Percentiles rank a stretch among this genome's conserved stretches.
Evolutionary conservation across 306 rosid genomes (phyloP).

Genomic region (Canavalia ensiformis): DNA sequence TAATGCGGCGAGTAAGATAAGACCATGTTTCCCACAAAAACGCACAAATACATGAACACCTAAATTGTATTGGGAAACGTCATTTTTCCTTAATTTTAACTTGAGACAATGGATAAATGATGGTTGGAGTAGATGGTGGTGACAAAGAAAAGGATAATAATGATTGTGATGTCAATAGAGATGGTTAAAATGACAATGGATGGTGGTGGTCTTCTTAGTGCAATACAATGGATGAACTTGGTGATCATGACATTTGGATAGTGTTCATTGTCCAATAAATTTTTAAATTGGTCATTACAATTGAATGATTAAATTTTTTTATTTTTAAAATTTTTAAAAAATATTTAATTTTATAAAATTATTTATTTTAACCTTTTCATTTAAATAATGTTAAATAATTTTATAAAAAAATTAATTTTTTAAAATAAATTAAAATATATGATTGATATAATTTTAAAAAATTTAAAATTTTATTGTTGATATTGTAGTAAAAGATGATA

Average conservation of each 20-base stretch:
- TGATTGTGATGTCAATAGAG: background rate
- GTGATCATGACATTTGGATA: background rate
- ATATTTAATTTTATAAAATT: too few species aligned
- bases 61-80: background rate
- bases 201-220: background rate
- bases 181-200: conserved; percentile 1
- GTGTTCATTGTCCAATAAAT: background rate
- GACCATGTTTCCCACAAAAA: background rate
- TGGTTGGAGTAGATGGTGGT: background rate
- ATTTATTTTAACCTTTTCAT: too few species aligned
- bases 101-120: background rate
- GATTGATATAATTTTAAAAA: too few species aligned
- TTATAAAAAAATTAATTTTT: too few species aligned
- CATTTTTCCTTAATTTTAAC: background rate
- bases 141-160: background rate
- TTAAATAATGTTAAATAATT: too few species aligned
- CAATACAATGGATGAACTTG: background rate
- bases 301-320: too few species aligned
- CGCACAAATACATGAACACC: background rate
- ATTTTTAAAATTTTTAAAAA: too few species aligned
- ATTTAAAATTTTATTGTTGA: too few species aligned
- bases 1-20: background rate
- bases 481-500: too few species aligned
- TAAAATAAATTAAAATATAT: too few species aligned
- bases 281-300: too few species aligned